Evolutionary conservation across 768 basidiomycete genomes (phyloP), one percentile per base, ranked within the genome.

Genomic region (Dentipellis fragilis): DNA sequence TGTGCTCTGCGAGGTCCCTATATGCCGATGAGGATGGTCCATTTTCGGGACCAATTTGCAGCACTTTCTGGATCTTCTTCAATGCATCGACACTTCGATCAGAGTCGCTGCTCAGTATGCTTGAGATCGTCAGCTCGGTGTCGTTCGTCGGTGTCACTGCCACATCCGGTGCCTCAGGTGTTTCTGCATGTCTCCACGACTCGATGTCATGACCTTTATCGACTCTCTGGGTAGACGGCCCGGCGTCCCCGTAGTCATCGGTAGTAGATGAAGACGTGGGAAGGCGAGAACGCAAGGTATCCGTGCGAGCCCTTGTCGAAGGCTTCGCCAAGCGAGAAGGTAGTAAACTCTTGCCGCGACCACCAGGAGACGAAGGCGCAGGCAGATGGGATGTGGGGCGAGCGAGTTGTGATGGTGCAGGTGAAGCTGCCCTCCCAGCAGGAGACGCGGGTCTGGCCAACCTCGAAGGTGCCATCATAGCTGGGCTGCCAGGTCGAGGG

Each of bases 41-140:
- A 19, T 78, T 78, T 52, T 92, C 88, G 10, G 90, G 84, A 10
- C 83, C 80, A 11, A 85, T 73, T 55, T 86, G 79, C 21, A 99
- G 76, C 58, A 90, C 87, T 66, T 85, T 87, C 67, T 98, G 93
- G 52, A 97, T 80, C 65, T 82, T 87, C 74, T 99, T 99, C 63
- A 99, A 74, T 0, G 93, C 90, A 58, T 98, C 93, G 23, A 97
- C 93, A 63, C 91, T 92, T 23, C 85, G 80, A 19, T 80, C 72
- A 0, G 90, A 80, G 72, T 97, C 92, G 58, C 84, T 89, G 66
- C 89, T 92, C 49, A 94, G 76, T 52, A 95, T 92, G 56, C 85
- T 91, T 29, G 88, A 93, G 58, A 96, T 94, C 2, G 83, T 85
- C 51, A 91, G 74, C 7, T 86, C 83, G 55, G 93, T 86, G 58